These are phyloP conservation scores for Tricladium varicosporioides DNA, from an alignment of 2,329 filamentous ascomycete species.

Conservation along the genomic window DNA sequence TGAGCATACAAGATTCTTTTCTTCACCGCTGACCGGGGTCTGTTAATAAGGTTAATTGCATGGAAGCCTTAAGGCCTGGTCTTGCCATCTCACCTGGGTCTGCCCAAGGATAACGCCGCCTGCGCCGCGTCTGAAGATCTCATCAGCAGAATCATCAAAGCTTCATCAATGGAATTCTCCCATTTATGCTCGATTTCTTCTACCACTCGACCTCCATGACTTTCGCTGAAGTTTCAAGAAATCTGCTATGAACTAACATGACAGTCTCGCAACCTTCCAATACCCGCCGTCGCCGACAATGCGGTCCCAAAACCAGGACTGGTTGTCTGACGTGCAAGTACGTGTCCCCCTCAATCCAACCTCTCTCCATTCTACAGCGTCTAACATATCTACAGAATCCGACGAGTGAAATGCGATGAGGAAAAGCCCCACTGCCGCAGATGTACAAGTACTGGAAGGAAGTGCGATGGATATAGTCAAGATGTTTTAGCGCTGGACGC, in stretches of 20 bases:
- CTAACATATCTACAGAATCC: constrained; percentile 18
- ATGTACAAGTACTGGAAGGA: constrained; percentile 26
- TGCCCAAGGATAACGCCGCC: too few relatives aligned
- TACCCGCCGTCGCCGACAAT: constrained; percentile 10
- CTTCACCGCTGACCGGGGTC: too few relatives aligned
- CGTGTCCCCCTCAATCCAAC: constrained; percentile 1
- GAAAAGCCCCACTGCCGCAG: constrained; percentile 23
- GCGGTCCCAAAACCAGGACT: constrained; percentile 22
- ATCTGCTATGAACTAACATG: neutral
- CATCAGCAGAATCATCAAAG: too few relatives aligned
- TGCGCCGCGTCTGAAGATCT: too few relatives aligned
- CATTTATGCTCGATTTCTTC: too few relatives aligned
- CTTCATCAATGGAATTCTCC: too few relatives aligned
- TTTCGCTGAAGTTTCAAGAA: neutral
- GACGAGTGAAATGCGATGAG: constrained; percentile 30
- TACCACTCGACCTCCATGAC: neutral
- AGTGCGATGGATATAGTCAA: constrained; percentile 26
- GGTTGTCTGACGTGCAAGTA: constrained; percentile 31
- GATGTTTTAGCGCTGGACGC: constrained; percentile 1
- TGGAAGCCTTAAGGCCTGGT: too few relatives aligned
- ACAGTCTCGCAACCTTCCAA: too few relatives aligned
- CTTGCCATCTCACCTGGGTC: too few relatives aligned
- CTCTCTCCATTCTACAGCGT: neutral
- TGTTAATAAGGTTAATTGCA: too few relatives aligned
- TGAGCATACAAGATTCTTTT: too few relatives aligned